Evolutionary conservation across 2,329 filamentous ascomycete genomes (phyloP).

Genomic region (Colletotrichum graminicola): DNA sequence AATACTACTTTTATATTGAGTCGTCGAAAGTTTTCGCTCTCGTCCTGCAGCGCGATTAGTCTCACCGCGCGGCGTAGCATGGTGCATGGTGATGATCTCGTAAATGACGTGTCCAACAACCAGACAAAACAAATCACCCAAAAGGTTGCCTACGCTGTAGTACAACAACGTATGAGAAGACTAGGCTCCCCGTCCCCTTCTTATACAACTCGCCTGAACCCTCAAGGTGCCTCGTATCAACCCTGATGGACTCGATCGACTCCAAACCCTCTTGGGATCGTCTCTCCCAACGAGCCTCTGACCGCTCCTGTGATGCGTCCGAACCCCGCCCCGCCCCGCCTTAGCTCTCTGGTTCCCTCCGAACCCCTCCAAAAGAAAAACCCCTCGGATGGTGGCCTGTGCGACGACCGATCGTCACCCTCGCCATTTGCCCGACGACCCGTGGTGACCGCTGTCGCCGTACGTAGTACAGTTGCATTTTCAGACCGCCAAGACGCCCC

Average conservation of each 20-base stretch:
- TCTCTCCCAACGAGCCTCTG: slow-evolving; percentile 1
- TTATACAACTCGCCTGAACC: slow-evolving; percentile 1
- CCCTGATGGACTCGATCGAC: neutral
- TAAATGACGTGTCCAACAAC: too few species aligned
- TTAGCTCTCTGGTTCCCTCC: slow-evolving; percentile 10
- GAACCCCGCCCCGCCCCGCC: slow-evolving; percentile 37
- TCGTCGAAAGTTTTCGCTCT: neutral
- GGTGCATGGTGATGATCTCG: neutral
- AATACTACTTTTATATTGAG: slow-evolving; percentile 25
- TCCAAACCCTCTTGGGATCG: neutral
- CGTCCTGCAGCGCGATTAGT: neutral
- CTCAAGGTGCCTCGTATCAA: slow-evolving; percentile 30
- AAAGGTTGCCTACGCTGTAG: neutral
- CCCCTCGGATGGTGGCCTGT: neutral
- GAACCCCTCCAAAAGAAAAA: slow-evolving; percentile 19
- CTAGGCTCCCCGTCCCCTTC: neutral
- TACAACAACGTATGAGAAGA: rapidly evolving
- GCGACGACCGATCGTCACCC: slow-evolving; percentile 25
- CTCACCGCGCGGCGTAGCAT: rapidly evolving
- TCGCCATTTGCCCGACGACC: neutral
- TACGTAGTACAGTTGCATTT: neutral
- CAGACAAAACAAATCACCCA: too few species aligned
- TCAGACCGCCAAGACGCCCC: neutral
- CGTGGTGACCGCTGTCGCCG: neutral
- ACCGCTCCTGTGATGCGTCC: slow-evolving; percentile 37